Percentiles rank a stretch among this genome's conserved stretches.
phyloP scores from a whole-genome alignment of 2,329 filamentous ascomycete species.

The Cordyceps militaris region DNA sequence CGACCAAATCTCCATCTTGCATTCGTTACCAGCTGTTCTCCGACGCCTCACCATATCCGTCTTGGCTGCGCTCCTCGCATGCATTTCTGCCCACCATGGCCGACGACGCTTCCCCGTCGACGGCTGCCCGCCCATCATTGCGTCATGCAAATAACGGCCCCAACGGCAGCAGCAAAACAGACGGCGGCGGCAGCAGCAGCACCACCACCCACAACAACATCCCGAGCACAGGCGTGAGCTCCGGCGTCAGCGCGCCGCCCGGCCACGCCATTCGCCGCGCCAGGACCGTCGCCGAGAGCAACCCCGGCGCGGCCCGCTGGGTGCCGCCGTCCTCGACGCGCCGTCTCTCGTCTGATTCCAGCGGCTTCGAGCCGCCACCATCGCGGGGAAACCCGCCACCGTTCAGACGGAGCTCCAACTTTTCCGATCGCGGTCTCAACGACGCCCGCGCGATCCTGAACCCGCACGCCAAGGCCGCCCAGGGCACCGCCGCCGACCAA shows the following conservation, averaged over 20 bases:
- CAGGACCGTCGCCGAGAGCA: slow-evolving; percentile 32
- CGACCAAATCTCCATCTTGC: not conserved
- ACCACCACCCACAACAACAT: not conserved
- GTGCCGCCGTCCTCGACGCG: slow-evolving; percentile 12
- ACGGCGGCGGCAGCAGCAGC: not conserved
- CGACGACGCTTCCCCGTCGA: slow-evolving; percentile 15
- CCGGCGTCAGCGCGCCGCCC: slow-evolving; percentile 16
- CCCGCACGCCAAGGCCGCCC: slow-evolving; percentile 28
- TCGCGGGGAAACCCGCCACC: slow-evolving; percentile 28
- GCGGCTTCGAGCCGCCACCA: slow-evolving; percentile 19
- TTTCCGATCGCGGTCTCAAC: slow-evolving; percentile 68
- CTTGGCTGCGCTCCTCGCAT: not conserved
- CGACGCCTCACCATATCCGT: not conserved
- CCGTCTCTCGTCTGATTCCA: slow-evolving; percentile 22
- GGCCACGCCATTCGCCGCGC: slow-evolving; percentile 36
- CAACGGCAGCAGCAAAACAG: not conserved
- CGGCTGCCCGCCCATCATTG: slow-evolving; percentile 7
- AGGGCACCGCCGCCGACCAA: slow-evolving; percentile 19
- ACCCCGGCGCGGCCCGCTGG: slow-evolving; percentile 17
- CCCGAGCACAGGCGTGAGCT: not conserved
- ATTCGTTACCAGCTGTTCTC: not conserved
- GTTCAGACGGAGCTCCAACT: slow-evolving; percentile 67
- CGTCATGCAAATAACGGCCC: slow-evolving; percentile 2
- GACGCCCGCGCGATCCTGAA: slow-evolving; percentile 65
- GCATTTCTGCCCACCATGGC: slow-evolving; percentile 14